Evolutionary conservation across 106 monocot genomes (phyloP), one percentile per base, ranked within the genome.

Genomic region (Allium fistulosum): DNA sequence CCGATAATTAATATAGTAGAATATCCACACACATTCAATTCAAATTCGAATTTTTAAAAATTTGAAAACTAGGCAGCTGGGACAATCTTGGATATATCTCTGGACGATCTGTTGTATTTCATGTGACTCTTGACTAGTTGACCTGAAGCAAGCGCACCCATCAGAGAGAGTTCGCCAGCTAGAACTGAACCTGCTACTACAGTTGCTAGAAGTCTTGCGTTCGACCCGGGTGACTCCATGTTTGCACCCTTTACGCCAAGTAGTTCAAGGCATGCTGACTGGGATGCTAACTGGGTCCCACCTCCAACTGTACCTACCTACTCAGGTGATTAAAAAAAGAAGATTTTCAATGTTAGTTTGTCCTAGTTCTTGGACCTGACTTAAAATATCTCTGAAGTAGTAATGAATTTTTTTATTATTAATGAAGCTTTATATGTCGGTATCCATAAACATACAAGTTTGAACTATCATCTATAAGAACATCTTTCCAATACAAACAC

Each of bases 241-340:
- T 70, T 84, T 10, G 97, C 85, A 22, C 97, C 97, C 69, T 92
- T 97, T 59, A 97, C 92, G 0, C 97, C 92, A 37, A 97, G 89
- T n/a, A 97, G 84, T 63, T 97, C 80, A 53, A 97, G 65, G 51
- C 92, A 92, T 15, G 97, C 88, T 9, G 92, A 68, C 75, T 97
- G 97, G 12, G 92, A 82, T 1, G 92, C 89, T 53, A 97, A 76
- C 65, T 97, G 97, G 14, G 97, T 97, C 12, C 97, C 97, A 18
- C 97, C 97, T 7, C 97, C 97, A 67, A 97, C 74, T 9, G 97
- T 92, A 48, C 92, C 92, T 18, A 97, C 92, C 97, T 92, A 80
- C 0, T 6, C 11, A 11, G 5, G 48, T 8, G 4, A 62, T 7
- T 0, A 46, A 63, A 7, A 47, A 48, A 47, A 6, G 2, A 46